Evolutionary conservation across 225 moss, liverwort and hornwort genomes (phyloP).

Genomic region (Asterella californica): DNA sequence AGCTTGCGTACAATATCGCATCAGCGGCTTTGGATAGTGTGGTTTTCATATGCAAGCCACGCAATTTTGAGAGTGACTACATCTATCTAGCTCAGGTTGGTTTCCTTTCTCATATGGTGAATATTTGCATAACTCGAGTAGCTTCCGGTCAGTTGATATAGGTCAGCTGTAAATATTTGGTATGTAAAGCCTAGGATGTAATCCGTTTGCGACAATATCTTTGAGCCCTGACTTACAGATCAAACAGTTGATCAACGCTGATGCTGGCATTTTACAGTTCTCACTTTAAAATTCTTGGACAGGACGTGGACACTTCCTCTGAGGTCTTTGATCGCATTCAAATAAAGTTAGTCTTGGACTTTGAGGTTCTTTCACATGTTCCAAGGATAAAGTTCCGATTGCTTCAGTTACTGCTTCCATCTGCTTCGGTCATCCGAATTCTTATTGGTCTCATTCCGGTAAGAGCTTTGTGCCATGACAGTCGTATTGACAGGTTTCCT

Average conservation of each 20-base stretch:
- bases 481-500: background rate
- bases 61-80: conserved; percentile 64
- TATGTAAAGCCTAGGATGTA: no score
- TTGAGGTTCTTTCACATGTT: background rate
- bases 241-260: no score
- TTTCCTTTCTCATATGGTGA: background rate
- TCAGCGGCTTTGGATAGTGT: conserved; percentile 47
- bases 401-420: no score
- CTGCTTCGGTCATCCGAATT: no score
- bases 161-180: no score
- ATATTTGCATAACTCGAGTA: no score
- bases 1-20: conserved; percentile 84
- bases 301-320: conserved; percentile 66
- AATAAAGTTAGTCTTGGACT: conserved; percentile 53
- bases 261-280: no score
- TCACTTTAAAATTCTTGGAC: conserved; percentile 33
- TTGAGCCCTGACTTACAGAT: no score
- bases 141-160: no score
- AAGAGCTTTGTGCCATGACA: background rate
- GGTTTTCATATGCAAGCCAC: conserved; percentile 77
- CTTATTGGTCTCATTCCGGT: background rate
- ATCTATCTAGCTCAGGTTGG: conserved; percentile 61
- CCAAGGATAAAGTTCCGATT: background rate
- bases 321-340: conserved; percentile 71
- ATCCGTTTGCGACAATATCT: no score